Evolutionary conservation across 768 basidiomycete genomes (phyloP), one percentile per base, ranked within the genome.

Genomic region (Rhodotorula toruloides): DNA sequence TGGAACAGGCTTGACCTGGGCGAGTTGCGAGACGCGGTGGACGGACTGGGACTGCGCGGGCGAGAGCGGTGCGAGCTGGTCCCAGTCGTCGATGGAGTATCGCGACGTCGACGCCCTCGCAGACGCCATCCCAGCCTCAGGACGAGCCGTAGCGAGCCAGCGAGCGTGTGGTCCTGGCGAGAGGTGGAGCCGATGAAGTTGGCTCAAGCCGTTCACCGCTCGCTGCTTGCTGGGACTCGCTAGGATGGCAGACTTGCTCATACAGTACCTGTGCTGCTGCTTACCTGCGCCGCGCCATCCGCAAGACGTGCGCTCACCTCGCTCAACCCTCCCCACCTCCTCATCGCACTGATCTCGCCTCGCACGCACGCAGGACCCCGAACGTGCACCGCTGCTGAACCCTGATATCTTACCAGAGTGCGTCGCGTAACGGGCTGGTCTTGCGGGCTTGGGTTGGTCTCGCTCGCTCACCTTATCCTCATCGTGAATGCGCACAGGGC

Each of bases 41-140:
- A 94, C 81, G 69, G 87, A 91, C 60, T 82, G 82, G 25, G 82
- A 79, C 74, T 89, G 86, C 17, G 82, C 74, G 50, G 93, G 87
- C 37, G 80, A 82, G 37, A 97, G 77, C 4, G 90, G 89, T 0
- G 91, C 85, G 71, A 84, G 87, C 0, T 84, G 77, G 72, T 96
- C 92, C 93, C 93, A 98, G 79, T 94, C 90, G 76, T 96, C 92
- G 7, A 94, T 63, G 10, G 75, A 75, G 46, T 77, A 37, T 40
- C 63, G 43, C 21, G 54, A 58, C 0, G 62, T 61, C 9, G 62
- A 60, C 4, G 65, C 57, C 2, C 59, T 49, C 0, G 49, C n/a
- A 3, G 37, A 37, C 1, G 66, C 60, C 66, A 67, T 67, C 3
- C 31, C 10, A 16, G 34, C 3, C 2, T 19, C 25, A 27, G 29